These are phyloP conservation scores for Colletotrichum ledebouriae DNA, from an alignment of 2,329 filamentous ascomycete genomes.

Conservation along the genomic window DNA sequence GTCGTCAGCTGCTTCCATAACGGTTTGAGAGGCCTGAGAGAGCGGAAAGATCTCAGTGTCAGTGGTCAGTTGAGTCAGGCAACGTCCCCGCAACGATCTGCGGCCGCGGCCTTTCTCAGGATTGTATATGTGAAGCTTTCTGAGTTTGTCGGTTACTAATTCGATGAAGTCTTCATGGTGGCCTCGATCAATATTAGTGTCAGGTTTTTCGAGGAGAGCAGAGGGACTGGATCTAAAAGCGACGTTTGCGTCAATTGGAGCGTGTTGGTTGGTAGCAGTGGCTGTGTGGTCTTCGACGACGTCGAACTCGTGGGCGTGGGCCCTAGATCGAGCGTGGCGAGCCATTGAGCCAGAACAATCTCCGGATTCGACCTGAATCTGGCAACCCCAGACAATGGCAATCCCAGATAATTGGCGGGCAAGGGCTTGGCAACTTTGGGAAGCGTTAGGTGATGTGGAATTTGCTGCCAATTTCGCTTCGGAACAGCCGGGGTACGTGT, in stretches of 20 bases:
- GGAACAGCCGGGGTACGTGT: conserved; percentile 31
- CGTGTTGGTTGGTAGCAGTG: conserved; percentile 20
- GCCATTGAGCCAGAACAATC: conserved; percentile 35
- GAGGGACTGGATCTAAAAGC: conserved; percentile 11
- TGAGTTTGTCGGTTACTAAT: conserved; percentile 50
- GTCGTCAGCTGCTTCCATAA: conserved; percentile 29
- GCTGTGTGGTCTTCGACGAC: conserved; percentile 34
- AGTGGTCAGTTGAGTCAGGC: conserved; percentile 18
- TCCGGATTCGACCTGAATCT: conserved; percentile 38
- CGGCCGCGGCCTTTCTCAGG: conserved; percentile 33
- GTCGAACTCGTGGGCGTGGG: conserved; percentile 25
- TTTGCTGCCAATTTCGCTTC: conserved; percentile 36
- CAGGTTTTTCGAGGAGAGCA: conserved; percentile 48
- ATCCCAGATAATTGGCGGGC: conserved; percentile 29
- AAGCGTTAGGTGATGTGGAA: conserved; percentile 23
- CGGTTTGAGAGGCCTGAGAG: conserved; percentile 16
- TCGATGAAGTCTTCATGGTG: conserved; percentile 47
- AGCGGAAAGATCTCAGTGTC: conserved; percentile 23
- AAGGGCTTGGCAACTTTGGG: conserved; percentile 24
- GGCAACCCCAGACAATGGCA: conserved; percentile 29
- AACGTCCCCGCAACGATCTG: conserved; percentile 20
- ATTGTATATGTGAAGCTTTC: conserved; percentile 49
- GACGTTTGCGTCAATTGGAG: conserved; percentile 20
- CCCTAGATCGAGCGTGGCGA: conserved; percentile 33
- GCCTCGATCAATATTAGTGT: conserved; percentile 48